A percentile compares a stretch with the other conserved stretches of the same genome.
Evolutionary conservation across 257 asterid species (phyloP).

Genomic region (Dorcoceras hygrometricum): DNA sequence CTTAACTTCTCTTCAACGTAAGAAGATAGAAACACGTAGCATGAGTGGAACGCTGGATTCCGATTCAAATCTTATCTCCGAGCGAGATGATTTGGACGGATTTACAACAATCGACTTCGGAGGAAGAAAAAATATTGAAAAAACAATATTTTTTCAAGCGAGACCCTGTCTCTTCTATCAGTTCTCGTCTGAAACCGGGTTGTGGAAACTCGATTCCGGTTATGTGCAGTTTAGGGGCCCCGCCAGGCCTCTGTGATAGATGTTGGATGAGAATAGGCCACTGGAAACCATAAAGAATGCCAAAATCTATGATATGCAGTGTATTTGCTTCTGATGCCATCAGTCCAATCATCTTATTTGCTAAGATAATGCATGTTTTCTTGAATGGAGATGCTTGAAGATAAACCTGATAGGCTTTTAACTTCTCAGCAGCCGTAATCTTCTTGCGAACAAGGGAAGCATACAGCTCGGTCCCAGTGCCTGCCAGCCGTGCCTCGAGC

Average conservation of each 20-base stretch:
- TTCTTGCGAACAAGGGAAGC: conserved; percentile 53
- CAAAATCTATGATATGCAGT: conserved; percentile 78
- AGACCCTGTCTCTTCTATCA: conserved; percentile 70
- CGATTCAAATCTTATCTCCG: too few species aligned
- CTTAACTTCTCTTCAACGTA: too few species aligned
- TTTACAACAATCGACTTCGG: too few species aligned
- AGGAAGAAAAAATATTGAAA: too few species aligned
- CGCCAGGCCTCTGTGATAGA: conserved; percentile 54
- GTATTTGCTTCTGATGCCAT: conserved; percentile 47
- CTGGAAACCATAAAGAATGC: conserved; percentile 80
- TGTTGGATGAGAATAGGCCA: conserved; percentile 81
- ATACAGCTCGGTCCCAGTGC: conserved; percentile 71
- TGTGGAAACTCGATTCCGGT: conserved; percentile 82
- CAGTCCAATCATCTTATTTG: conserved; percentile 52
- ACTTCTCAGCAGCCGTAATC: conserved; percentile 66
- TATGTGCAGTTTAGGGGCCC: conserved; percentile 74
- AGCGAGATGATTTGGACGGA: too few species aligned
- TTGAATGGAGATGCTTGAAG: conserved; percentile 73
- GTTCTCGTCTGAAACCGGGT: conserved; percentile 78
- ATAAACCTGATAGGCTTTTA: conserved; percentile 80
- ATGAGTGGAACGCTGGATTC: too few species aligned
- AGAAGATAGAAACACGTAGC: too few species aligned
- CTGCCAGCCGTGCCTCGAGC: conserved; percentile 80
- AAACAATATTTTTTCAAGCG: conserved; percentile 72
- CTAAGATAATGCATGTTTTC: conserved; percentile 54